A percentile compares a stretch with the other conserved stretches of the same genome.
Evolutionary conservation across 106 monocot genomes (phyloP).

Genomic region (Acanthochlamys bracteata): DNA sequence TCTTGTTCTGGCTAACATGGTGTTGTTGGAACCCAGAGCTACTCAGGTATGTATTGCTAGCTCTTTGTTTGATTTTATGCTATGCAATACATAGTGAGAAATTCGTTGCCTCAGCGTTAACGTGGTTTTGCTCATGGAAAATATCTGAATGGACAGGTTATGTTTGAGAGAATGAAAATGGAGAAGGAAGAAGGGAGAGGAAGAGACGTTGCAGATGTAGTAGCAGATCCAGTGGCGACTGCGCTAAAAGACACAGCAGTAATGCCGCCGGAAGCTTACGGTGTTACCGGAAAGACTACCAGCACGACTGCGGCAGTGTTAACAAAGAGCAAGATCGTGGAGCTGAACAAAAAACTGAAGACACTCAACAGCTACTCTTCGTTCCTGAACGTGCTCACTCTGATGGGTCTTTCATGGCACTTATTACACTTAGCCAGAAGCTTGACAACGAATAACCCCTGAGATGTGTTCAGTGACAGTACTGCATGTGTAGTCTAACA

Average conservation of each 20-base stretch:
- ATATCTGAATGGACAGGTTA: not conserved
- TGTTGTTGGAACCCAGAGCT: slow-evolving; percentile 66
- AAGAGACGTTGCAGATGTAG: slow-evolving; percentile 15
- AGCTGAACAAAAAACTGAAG: slow-evolving; percentile 44
- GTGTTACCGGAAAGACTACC: slow-evolving; percentile 10
- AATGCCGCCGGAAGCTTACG: not conserved
- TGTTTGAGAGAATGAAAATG: slow-evolving; percentile 2
- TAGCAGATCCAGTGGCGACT: slow-evolving; percentile 3
- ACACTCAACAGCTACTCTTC: slow-evolving; percentile 65
- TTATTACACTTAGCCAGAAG: slow-evolving; percentile 45
- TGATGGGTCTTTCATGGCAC: slow-evolving; percentile 79
- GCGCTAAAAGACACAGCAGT: slow-evolving; percentile 8
- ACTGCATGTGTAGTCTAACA: not conserved
- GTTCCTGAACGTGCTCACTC: slow-evolving; percentile 42
- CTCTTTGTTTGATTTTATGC: too few species aligned
- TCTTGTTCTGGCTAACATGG: slow-evolving; percentile 46
- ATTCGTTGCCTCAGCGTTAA: not conserved
- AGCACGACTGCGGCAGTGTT: slow-evolving; percentile 14
- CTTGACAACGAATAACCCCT: slow-evolving; percentile 6
- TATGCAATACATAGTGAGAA: not conserved
- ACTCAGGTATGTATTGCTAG: slow-evolving; percentile 37
- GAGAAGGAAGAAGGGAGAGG: slow-evolving; percentile 7
- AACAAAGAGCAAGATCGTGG: slow-evolving; percentile 22
- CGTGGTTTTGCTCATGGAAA: not conserved
- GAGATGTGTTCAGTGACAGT: too few species aligned